A percentile compares a stretch with the other conserved stretches of the same genome.
Conservation (phyloP, 768 basidiomycete genomes). For the Termitomyces sp. region DNA sequence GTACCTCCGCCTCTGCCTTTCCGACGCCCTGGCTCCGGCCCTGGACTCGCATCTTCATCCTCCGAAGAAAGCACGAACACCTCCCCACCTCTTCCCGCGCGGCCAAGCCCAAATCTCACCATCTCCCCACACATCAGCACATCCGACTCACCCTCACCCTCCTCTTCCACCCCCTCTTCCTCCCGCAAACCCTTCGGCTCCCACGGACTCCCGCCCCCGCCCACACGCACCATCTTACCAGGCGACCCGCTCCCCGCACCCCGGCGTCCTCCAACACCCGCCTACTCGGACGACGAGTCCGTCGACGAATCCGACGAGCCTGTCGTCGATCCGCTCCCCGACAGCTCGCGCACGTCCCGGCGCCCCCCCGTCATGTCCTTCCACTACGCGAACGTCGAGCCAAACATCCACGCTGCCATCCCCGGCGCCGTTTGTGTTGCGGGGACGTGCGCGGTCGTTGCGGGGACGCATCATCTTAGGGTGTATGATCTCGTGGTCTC, state of each 20-base stretch:
- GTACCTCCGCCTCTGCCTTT: conserved; percentile 45
- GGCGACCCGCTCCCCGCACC: conserved; percentile 69
- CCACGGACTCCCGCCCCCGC: conserved; percentile 61
- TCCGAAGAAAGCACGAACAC: conserved; percentile 21
- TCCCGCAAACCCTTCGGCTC: conserved; percentile 34
- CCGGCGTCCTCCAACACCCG: conserved; percentile 39
- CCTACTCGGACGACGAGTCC: conserved; percentile 49
- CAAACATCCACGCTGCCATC: conserved; percentile 55
- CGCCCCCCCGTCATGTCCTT: conserved; percentile 40
- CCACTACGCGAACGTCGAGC: conserved; percentile 36
- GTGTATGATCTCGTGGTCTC: conserved; percentile 55
- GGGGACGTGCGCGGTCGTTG: conserved; percentile 56
- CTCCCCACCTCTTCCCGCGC: conserved; percentile 24
- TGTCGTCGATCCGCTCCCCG: conserved; percentile 54
- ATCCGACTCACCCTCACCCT: conserved; percentile 8
- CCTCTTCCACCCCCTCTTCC: conserved; percentile 3
- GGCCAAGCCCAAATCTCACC: conserved; percentile 19
- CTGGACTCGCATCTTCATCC: conserved; percentile 2
- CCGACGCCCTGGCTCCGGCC: conserved; percentile 28
- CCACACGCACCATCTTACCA: conserved; percentile 65
- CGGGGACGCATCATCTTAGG: conserved; percentile 53
- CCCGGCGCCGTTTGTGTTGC: conserved; percentile 54
- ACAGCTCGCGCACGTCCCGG: conserved; percentile 66
- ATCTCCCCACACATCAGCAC: conserved; percentile 14
- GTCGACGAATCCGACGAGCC: conserved; percentile 58